phyloP scores from a whole-genome alignment of 768 basidiomycete species.

The Kwoniella pini region DNA sequence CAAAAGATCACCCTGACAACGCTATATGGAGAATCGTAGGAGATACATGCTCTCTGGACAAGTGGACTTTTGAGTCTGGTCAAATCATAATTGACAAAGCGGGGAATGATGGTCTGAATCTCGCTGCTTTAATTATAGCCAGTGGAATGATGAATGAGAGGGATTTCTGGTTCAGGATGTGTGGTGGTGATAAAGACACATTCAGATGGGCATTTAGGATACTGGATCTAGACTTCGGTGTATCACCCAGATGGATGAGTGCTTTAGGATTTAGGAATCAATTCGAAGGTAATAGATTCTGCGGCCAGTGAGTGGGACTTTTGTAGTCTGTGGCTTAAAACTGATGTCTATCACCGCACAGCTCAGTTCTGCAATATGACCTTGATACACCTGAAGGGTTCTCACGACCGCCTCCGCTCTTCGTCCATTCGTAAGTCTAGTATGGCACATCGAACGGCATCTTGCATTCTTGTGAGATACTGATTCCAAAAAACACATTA shows the following conservation, averaged over 20 bases:
- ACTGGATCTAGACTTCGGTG: slow-evolving; percentile 49
- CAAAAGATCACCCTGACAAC: slow-evolving; percentile 57
- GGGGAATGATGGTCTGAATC: slow-evolving; percentile 56
- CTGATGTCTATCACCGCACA: slow-evolving; percentile 10
- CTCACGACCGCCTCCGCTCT: slow-evolving; percentile 32
- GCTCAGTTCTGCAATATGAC: slow-evolving; percentile 54
- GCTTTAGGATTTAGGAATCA: slow-evolving; percentile 45
- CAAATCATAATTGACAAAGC: slow-evolving; percentile 58
- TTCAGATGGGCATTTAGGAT: slow-evolving; percentile 56
- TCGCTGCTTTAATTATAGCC: slow-evolving; percentile 56
- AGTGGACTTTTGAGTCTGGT: slow-evolving; percentile 57
- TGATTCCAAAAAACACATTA: background rate
- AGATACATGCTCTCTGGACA: slow-evolving; percentile 48
- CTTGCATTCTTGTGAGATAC: too few relatives aligned
- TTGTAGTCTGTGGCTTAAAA: background rate
- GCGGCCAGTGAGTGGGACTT: slow-evolving; percentile 52
- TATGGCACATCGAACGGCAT: too few relatives aligned
- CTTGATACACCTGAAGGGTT: slow-evolving; percentile 34
- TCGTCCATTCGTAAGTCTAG: slow-evolving; percentile 46
- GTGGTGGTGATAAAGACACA: slow-evolving; percentile 56
- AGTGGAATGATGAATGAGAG: slow-evolving; percentile 54
- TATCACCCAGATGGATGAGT: slow-evolving; percentile 54
- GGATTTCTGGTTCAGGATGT: slow-evolving; percentile 57
- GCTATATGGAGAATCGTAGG: slow-evolving; percentile 57
- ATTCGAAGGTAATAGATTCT: slow-evolving; percentile 48